Conservation (phyloP, 208 protist species). For the Trichomonas vaginalis region DNA sequence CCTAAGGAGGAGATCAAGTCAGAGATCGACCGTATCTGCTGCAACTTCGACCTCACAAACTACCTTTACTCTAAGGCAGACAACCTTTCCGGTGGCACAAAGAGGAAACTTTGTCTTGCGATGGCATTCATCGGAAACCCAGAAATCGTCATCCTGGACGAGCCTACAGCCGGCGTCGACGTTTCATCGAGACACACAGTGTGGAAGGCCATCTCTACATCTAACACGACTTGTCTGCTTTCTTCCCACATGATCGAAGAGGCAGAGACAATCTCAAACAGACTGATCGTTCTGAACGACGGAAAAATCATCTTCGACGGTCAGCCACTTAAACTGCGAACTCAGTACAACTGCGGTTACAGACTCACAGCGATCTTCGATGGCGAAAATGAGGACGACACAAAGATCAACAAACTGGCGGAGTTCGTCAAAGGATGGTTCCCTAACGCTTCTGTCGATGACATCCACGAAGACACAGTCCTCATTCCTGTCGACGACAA, state of each 20-base stretch:
- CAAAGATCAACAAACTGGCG: not conserved
- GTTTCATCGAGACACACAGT: not conserved
- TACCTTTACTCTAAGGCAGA: not conserved
- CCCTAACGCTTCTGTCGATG: too few species aligned
- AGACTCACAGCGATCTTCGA: too few species aligned
- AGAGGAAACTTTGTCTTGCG: not conserved
- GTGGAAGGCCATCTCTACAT: not conserved
- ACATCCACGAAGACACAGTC: too few species aligned
- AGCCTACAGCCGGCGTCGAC: not conserved
- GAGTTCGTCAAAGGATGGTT: too few species aligned
- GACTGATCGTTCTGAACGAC: not conserved
- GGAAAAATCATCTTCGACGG: not conserved
- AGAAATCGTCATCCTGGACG: not conserved
- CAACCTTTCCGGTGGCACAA: not conserved
- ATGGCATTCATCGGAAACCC: not conserved
- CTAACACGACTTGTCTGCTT: not conserved
- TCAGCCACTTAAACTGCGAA: not conserved
- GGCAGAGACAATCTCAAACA: not conserved
- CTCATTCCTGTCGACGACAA: too few species aligned
- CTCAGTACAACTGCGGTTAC: not conserved
- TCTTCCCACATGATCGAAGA: not conserved
- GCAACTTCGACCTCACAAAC: not conserved
- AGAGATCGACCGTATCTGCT: not conserved
- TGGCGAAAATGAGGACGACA: not conserved
- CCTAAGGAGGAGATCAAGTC: not conserved